phyloP scores from a whole-genome alignment of 2,329 filamentous ascomycete species.

The Aspergillus floridensis region DNA sequence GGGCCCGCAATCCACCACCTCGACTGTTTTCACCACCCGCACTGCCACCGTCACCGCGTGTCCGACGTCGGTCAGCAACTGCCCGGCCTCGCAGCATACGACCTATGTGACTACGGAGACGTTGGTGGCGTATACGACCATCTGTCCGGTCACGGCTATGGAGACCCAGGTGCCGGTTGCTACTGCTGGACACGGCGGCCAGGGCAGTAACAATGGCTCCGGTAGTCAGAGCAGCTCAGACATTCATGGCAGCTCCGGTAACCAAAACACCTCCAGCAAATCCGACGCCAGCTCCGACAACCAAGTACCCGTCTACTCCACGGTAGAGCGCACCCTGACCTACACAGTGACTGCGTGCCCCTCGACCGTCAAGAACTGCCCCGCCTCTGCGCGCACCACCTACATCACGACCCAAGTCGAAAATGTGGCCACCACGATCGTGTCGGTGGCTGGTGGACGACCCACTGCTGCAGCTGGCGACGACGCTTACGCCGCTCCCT shows the following conservation, averaged over 20 bases:
- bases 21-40: neutral
- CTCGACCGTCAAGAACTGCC: neutral
- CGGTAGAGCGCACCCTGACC: neutral
- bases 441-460: neutral
- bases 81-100: neutral
- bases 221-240: neutral
- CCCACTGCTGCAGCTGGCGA: neutral
- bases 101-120: neutral
- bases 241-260: neutral
- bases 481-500: neutral
- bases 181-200: neutral
- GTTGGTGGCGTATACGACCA: neutral
- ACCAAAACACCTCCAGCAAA: neutral
- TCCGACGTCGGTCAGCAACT: neutral
- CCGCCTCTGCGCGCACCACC: neutral
- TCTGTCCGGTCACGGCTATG: neutral
- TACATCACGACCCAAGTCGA: neutral
- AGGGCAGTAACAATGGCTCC: neutral
- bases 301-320: neutral
- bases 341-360: neutral
- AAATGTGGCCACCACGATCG: neutral
- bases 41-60: neutral
- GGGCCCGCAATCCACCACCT: neutral
- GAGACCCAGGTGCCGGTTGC: neutral
- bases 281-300: neutral